These are phyloP conservation scores for Vigna reflexopilosa DNA, from an alignment of 306 rosid species.

Conservation along the genomic window DNA sequence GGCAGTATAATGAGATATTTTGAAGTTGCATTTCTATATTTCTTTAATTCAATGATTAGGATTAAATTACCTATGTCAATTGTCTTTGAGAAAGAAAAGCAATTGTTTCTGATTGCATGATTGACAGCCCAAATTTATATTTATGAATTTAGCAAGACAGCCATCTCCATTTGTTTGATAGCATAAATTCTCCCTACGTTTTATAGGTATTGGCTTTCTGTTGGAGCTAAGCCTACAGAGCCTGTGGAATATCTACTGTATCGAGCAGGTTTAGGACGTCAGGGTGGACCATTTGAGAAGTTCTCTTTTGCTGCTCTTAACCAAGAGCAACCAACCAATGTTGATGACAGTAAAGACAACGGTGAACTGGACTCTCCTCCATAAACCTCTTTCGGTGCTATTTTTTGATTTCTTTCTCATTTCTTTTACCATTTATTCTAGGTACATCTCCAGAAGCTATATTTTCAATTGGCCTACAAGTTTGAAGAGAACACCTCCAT, in stretches of 20 bases:
- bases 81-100: background rate
- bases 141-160: conserved; percentile 22
- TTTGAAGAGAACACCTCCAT: conserved; percentile 41
- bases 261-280: conserved; percentile 73
- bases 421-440: conserved; percentile 35
- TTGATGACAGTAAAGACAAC: conserved; percentile 38
- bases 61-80: background rate
- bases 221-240: conserved; percentile 96
- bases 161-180: conserved; percentile 19
- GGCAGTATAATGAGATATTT: background rate
- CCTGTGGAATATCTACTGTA: conserved; percentile 71
- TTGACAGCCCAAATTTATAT: background rate
- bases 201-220: conserved; percentile 90
- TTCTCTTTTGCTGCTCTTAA: conserved; percentile 62
- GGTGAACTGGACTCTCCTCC: conserved; percentile 44
- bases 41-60: background rate
- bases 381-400: conserved; percentile 15
- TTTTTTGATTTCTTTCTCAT: conserved; percentile 30
- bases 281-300: conserved; percentile 65
- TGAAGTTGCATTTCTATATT: background rate
- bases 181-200: conserved; percentile 1
- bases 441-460: conserved; percentile 55
- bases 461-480: conserved; percentile 54
- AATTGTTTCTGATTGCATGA: conserved; percentile 26
- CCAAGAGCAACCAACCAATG: conserved; percentile 52